phyloP scores from a whole-genome alignment of 179 eudicot genomes.

The Silene coronaria region DNA sequence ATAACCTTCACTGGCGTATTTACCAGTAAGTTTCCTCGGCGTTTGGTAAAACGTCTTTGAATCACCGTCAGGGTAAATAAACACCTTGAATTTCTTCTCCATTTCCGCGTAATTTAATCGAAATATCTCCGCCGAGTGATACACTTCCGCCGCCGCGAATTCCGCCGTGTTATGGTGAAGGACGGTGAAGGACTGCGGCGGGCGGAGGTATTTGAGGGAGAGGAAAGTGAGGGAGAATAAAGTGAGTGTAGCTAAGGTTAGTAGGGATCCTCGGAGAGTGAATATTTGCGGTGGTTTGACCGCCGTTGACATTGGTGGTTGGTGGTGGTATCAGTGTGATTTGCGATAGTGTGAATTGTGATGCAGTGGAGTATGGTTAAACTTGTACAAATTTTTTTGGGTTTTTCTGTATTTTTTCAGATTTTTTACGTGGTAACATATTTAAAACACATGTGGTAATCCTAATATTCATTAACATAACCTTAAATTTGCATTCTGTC shows the following conservation, averaged over 20 bases:
- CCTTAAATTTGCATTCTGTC: no score
- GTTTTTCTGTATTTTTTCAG: no score
- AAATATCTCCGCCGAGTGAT: constrained; percentile 62
- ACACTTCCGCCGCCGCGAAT: constrained; percentile 36
- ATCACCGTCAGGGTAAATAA: constrained; percentile 73
- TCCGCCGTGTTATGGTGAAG: background rate
- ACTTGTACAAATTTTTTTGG: no score
- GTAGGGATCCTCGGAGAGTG: constrained; percentile 52
- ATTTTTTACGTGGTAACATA: no score
- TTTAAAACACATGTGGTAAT: no score
- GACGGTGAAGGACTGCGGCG: constrained; percentile 31
- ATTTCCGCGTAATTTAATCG: constrained; percentile 57
- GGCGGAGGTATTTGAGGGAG: constrained; percentile 53
- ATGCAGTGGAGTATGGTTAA: no score
- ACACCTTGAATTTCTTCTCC: constrained; percentile 76
- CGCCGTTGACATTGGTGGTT: constrained; percentile 35
- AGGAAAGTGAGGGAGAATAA: constrained; percentile 60
- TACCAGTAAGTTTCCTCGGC: constrained; percentile 83
- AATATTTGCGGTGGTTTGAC: constrained; percentile 37
- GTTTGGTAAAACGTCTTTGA: constrained; percentile 73
- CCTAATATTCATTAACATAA: no score
- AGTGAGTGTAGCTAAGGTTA: constrained; percentile 54
- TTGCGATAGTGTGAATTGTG: background rate
- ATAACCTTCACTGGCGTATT: constrained; percentile 82
- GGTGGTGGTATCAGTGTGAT: background rate